phyloP scores from a whole-genome alignment of 2,329 filamentous ascomycete genomes.

The Emericellopsis atlantica region DNA sequence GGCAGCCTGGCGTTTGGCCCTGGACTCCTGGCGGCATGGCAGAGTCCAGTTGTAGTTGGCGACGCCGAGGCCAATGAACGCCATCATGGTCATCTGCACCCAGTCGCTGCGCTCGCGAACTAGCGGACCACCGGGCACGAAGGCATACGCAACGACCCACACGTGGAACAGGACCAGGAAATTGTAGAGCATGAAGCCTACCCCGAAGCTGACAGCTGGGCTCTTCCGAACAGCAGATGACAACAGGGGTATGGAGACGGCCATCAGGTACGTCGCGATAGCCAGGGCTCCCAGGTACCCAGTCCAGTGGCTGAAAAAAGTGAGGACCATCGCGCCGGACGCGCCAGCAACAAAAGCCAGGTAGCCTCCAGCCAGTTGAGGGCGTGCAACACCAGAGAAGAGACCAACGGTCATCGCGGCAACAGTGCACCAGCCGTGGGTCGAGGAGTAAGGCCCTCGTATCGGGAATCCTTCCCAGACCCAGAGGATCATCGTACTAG shows the following conservation, averaged over 20 bases:
- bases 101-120: slow-evolving; percentile 93
- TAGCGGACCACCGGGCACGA: slow-evolving; percentile 85
- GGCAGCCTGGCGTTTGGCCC: slow-evolving; percentile 13
- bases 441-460: slow-evolving; percentile 72
- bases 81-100: slow-evolving; percentile 82
- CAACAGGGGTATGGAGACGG: slow-evolving; percentile 63
- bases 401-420: slow-evolving; percentile 78
- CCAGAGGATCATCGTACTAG: slow-evolving; percentile 98
- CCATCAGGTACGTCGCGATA: slow-evolving; percentile 70
- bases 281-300: slow-evolving; percentile 78
- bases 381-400: slow-evolving; percentile 60
- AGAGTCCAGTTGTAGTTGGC: slow-evolving; percentile 53
- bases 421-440: slow-evolving; percentile 82
- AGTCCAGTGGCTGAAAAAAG: slow-evolving; percentile 67
- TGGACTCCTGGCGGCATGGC: slow-evolving; percentile 20
- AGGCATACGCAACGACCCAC: slow-evolving; percentile 97
- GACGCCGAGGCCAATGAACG: slow-evolving; percentile 72
- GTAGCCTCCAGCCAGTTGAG: slow-evolving; percentile 64
- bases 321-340: slow-evolving; percentile 66
- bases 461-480: slow-evolving; percentile 95
- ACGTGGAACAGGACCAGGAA: slow-evolving; percentile 93
- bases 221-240: slow-evolving; percentile 62
- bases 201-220: slow-evolving; percentile 70
- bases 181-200: slow-evolving; percentile 87
- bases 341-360: slow-evolving; percentile 66